These are phyloP conservation scores for Nemania serpens DNA, from an alignment of 2,329 filamentous ascomycete genomes.

Conservation along the genomic window DNA sequence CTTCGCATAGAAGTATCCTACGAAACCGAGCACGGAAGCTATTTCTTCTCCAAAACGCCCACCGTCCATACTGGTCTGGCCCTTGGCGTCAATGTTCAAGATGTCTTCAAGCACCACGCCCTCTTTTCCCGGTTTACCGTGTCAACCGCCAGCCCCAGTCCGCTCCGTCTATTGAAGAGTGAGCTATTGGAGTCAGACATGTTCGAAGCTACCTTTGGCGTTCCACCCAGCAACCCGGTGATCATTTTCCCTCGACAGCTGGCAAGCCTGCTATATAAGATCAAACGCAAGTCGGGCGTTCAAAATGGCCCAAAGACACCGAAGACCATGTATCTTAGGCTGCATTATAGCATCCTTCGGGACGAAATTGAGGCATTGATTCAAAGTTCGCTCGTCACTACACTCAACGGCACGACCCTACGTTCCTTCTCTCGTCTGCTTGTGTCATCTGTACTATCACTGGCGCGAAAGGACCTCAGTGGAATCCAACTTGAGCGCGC, in stretches of 20 bases:
- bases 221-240: conserved; percentile 56
- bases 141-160: conserved; percentile 75
- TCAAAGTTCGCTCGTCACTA: conserved; percentile 47
- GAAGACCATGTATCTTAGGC: conserved; percentile 66
- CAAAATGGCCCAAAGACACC: conserved; percentile 43
- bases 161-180: conserved; percentile 74
- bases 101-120: conserved; percentile 83
- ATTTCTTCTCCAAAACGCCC: conserved; percentile 65
- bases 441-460: conserved; percentile 48
- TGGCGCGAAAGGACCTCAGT: conserved; percentile 51
- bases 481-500: conserved; percentile 61
- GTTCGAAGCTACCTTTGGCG: conserved; percentile 67
- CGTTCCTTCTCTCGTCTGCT: conserved; percentile 54
- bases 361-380: conserved; percentile 68
- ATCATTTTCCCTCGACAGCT: conserved; percentile 82
- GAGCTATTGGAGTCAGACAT: conserved; percentile 71
- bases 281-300: conserved; percentile 58
- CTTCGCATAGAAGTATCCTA: conserved; percentile 79
- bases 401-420: conserved; percentile 48
- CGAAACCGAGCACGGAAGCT: conserved; percentile 67
- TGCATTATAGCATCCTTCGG: conserved; percentile 77
- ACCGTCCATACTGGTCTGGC: conserved; percentile 76
- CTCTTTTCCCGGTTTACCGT: conserved; percentile 92
- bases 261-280: conserved; percentile 78
- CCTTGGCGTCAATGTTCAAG: conserved; percentile 93